Evolutionary conservation across 2,329 filamentous ascomycete genomes (phyloP), one percentile per base, ranked within the genome.

Genomic region (Bipolaris gigantea): DNA sequence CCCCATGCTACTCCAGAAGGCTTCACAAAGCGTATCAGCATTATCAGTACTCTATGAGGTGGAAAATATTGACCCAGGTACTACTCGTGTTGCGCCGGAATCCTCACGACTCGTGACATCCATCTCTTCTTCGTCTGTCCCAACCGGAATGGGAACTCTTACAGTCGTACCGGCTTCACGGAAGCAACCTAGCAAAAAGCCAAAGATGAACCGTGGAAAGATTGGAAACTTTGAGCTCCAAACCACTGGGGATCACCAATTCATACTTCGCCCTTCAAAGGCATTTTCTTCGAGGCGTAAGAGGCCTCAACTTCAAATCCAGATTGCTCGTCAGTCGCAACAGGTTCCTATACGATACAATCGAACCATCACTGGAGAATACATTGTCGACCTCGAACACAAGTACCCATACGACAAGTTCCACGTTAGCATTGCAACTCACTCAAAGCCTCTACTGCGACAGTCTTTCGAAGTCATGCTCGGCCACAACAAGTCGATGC

Each of bases 241-340:
- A 55, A 75, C 79, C n/a, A 75, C 83, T 56, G 81, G 80, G 5
- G 79, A 83, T 55, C 77, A 77, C 43, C 80, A 83, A 60, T 78
- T 84, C 50, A 68, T 82, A 39, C 74, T 85, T 45, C 79, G 78
- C 39, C 78, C 81, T 8, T 80, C 81, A 7, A 72, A 73, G 30
- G 73, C 73, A 21, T 72, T 80, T 51, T 60, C 69, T 4, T 69
- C 69, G 34, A 66, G 73, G 44, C 66, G 63, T 36, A 79, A 76
- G 60, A 81, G 77, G 61, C 74, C 75, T 13, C 77, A 75, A 25
- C 77, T 85, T 49, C 73, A 77, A 46, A 78, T 85, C 34, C 75
- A 76, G 42, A 75, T 85, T 42, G 74, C 68, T 25, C 77, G 78
- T n/a, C 75, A 74, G 23, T 69, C 72, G 15, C 58, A 71, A 32